Base-by-base conservation (phyloP, 1,284 basidiomycete genomes). In the Cutaneotrichosporon mucoides region DNA sequence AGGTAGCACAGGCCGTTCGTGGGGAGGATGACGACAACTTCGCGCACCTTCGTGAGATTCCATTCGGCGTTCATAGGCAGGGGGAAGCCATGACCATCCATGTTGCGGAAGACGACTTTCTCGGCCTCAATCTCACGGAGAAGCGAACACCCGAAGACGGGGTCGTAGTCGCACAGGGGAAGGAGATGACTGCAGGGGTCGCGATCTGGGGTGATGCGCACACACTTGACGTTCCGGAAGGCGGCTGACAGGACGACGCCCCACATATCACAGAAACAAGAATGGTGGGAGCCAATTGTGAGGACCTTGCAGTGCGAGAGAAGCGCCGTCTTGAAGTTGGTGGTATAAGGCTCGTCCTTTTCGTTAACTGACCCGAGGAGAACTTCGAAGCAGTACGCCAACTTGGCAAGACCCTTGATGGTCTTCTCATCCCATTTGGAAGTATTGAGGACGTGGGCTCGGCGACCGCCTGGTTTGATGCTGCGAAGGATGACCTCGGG, bases 21-120 rank as follows among this genome's bases (percentile, higher is more conserved):
- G 6, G 41, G 13, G 41, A 42, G 41, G 9, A 42, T n/a, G 13
- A 42, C 41, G 41, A 42, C 41, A n/a, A 42, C 13, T 8, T 12
- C 6, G 13, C 12, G 12, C 12, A 42, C n/a, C 13, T 6, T 6
- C 6, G 12, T 6, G 41, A 42, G 13, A n/a, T 8, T 11, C 6
- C 7, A 42, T n/a, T 42, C 11, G 12, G 12, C n/a, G 41, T 42
- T n/a, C 6, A 42, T 13, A 6, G 10, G 41, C 6, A 11, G 13
- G 12, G 13, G 41, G 41, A 42, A 35, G 0, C 53, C 44, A 15
- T 9, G 43, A 11, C 40, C 41, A 35, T 50, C 55, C 6, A 50
- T 34, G 41, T 56, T 56, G 55, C 55, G 55, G 35, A 50, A 50
- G 34, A 56, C 41, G 15, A 50, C 12, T 34, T 56, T 56, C 9